A percentile compares a stretch with the other conserved stretches of the same genome.
These are phyloP conservation scores for Akebia trifoliata DNA, from an alignment of 164 flowering plant genomes.

Conservation along the genomic window DNA sequence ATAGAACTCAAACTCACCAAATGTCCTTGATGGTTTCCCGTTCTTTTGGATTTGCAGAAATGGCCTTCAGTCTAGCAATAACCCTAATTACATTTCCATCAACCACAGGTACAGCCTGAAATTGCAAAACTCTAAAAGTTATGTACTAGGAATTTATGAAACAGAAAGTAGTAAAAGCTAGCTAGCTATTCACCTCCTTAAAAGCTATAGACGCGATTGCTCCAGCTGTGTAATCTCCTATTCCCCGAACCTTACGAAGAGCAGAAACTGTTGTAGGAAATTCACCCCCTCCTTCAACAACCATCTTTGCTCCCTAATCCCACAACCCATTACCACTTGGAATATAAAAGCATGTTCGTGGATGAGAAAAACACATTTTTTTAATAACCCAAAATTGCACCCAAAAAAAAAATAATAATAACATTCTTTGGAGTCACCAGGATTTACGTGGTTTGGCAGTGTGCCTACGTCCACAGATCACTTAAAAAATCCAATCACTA, in stretches of 20 bases:
- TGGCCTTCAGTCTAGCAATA: conserved; percentile 72
- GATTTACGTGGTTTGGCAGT: no score
- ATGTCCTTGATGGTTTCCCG: conserved; percentile 44
- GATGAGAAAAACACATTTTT: background rate
- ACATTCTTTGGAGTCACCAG: no score
- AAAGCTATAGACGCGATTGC: conserved; percentile 96
- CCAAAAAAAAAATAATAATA: no score
- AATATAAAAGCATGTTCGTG: background rate
- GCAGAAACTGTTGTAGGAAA: conserved; percentile 60
- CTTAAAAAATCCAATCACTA: no score
- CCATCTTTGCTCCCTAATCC: conserved; percentile 81
- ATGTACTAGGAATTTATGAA: background rate
- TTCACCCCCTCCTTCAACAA: conserved; percentile 51
- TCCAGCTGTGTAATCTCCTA: conserved; percentile 94
- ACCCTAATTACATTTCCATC: conserved; percentile 95
- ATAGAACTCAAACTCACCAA: conserved; percentile 48
- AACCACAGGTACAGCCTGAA: conserved; percentile 87
- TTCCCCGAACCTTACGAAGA: conserved; percentile 66
- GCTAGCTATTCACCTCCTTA: conserved; percentile 42
- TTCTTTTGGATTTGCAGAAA: conserved; percentile 82
- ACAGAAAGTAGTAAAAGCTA: background rate
- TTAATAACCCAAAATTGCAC: no score
- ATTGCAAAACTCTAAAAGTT: conserved; percentile 4
- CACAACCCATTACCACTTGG: background rate
- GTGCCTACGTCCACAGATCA: no score